These are phyloP conservation scores for Nigrograna mackinnonii DNA, from an alignment of 2,329 filamentous ascomycete species.

Conservation along the genomic window DNA sequence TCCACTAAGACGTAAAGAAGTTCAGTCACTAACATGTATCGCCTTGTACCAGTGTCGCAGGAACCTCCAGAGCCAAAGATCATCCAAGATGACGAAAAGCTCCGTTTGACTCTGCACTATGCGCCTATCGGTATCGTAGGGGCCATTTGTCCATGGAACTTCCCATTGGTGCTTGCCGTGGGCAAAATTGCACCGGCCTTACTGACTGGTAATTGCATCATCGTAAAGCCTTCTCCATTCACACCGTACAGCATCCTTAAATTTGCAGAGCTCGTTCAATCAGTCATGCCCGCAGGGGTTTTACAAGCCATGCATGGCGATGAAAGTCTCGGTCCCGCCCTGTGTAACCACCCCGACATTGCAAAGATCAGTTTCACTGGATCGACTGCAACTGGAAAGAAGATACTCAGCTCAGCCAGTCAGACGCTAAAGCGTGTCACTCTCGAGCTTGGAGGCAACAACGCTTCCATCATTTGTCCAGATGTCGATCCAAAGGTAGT, in stretches of 20 bases:
- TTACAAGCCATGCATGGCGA: constrained; percentile 64
- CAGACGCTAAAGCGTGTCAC: constrained; percentile 64
- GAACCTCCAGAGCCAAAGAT: not conserved
- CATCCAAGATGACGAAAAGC: not conserved
- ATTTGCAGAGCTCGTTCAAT: constrained; percentile 59
- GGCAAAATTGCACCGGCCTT: constrained; percentile 62
- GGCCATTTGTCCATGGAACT: constrained; percentile 50
- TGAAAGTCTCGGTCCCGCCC: constrained; percentile 61
- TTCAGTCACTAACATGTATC: too few species aligned
- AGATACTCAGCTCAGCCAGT: constrained; percentile 59
- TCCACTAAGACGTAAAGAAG: too few species aligned
- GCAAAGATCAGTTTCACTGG: constrained; percentile 69
- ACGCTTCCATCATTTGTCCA: constrained; percentile 59
- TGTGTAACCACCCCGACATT: constrained; percentile 63
- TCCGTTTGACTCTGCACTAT: not conserved
- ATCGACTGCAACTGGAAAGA: constrained; percentile 63
- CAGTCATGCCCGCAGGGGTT: constrained; percentile 65
- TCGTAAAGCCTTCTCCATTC: constrained; percentile 61
- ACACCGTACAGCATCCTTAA: constrained; percentile 64
- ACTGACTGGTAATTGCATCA: constrained; percentile 59
- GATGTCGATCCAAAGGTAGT: constrained; percentile 46
- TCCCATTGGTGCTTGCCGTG: constrained; percentile 55
- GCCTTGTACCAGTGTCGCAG: not conserved
- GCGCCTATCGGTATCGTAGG: not conserved
- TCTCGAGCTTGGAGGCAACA: constrained; percentile 66